Evolutionary conservation across 129 eudicot species (phyloP).

Genomic region (Artemisia tridentata): DNA sequence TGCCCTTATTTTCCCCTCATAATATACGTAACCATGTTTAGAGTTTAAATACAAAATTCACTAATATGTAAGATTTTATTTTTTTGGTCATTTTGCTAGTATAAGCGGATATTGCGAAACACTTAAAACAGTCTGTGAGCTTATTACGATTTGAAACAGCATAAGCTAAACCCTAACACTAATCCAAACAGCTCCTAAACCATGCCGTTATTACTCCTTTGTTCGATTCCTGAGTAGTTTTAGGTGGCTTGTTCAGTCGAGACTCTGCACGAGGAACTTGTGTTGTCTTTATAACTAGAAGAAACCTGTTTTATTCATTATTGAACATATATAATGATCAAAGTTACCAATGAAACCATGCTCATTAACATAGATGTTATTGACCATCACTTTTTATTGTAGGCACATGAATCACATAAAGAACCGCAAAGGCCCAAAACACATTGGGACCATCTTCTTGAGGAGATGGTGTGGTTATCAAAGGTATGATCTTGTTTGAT

Average conservation of each 20-base stretch:
- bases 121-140: too few relatives aligned
- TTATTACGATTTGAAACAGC: too few relatives aligned
- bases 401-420: constrained; percentile 97
- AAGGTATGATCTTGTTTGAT: constrained; percentile 48
- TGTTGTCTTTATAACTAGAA: background rate
- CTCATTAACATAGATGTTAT: background rate
- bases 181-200: too few relatives aligned
- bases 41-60: too few relatives aligned
- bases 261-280: background rate
- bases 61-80: too few relatives aligned
- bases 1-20: too few relatives aligned
- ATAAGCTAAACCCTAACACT: too few relatives aligned
- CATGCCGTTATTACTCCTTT: background rate
- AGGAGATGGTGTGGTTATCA: constrained; percentile 98
- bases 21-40: too few relatives aligned
- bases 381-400: constrained; percentile 14
- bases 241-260: background rate
- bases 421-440: constrained; percentile 94
- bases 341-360: too few relatives aligned
- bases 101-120: too few relatives aligned
- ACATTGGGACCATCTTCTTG: constrained; percentile 99
- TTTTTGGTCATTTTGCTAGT: too few relatives aligned
- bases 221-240: background rate
- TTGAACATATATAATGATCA: background rate
- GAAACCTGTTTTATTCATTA: constrained; percentile 6